Percentiles rank a stretch among this genome's conserved stretches.
These are phyloP conservation scores for Xylaria sp. DNA, from an alignment of 2,329 filamentous ascomycete species.

Conservation along the genomic window DNA sequence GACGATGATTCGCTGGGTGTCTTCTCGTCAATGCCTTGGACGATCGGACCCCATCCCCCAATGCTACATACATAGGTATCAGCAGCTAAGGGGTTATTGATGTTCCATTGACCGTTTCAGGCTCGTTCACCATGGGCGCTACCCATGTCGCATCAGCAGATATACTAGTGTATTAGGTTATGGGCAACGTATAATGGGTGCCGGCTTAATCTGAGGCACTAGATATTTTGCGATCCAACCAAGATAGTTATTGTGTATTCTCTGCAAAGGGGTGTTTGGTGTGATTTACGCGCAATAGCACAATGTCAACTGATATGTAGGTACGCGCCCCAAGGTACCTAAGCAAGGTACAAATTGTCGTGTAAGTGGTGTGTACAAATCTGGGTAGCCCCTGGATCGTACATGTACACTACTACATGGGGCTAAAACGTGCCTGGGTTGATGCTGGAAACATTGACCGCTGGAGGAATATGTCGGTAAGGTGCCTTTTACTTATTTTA, in stretches of 20 bases:
- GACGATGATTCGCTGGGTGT: background rate
- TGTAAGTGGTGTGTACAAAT: background rate
- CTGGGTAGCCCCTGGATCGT: conserved; percentile 28
- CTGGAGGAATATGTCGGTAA: background rate
- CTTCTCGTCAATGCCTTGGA: background rate
- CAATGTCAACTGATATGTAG: background rate
- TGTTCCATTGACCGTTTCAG: conserved; percentile 37
- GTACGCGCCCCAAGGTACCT: background rate
- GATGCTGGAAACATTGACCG: conserved; percentile 3
- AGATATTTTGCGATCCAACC: background rate
- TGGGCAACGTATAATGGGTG: conserved; percentile 8
- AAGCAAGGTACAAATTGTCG: background rate
- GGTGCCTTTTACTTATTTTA: background rate
- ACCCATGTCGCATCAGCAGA: conserved; percentile 29
- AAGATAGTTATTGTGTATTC: background rate
- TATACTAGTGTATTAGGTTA: background rate
- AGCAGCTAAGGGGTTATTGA: conserved; percentile 19
- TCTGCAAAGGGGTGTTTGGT: background rate
- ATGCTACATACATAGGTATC: conserved; percentile 7
- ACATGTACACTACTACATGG: conserved; percentile 24
- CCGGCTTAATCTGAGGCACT: background rate
- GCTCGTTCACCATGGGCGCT: conserved; percentile 13
- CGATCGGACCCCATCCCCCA: conserved; percentile 7
- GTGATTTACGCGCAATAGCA: background rate
- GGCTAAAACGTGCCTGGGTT: conserved; percentile 13